These are phyloP conservation scores for Aspergillus sp. DNA, from an alignment of 2,329 filamentous ascomycete genomes.

Conservation along the genomic window DNA sequence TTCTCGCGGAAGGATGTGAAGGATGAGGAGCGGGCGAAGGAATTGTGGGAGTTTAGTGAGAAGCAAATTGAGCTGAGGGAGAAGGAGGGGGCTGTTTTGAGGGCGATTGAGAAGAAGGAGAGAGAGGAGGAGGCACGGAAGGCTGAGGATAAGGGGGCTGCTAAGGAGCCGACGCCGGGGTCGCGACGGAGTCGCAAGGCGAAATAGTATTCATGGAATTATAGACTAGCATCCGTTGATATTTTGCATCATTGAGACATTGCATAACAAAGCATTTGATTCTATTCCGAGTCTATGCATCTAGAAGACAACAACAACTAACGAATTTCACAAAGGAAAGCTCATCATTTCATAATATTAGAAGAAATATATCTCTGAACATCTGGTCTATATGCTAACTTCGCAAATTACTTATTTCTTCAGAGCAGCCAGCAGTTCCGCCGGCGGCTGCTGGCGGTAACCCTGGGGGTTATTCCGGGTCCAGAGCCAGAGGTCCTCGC, in stretches of 20 bases:
- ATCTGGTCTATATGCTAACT: slow-evolving; percentile 1
- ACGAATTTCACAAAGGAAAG: slow-evolving; percentile 25
- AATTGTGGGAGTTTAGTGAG: slow-evolving; percentile 85
- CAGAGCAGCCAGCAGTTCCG: slow-evolving; percentile 61
- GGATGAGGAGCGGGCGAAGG: slow-evolving; percentile 73
- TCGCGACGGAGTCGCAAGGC: slow-evolving; percentile 36
- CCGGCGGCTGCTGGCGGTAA: slow-evolving; percentile 85
- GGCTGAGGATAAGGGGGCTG: slow-evolving; percentile 8
- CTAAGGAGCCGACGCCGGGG: slow-evolving; percentile 27
- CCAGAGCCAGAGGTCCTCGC: slow-evolving; percentile 93
- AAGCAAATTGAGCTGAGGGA: slow-evolving; percentile 74
- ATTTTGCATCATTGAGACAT: too few relatives aligned
- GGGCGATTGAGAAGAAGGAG: slow-evolving; percentile 53
- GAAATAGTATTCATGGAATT: not conserved
- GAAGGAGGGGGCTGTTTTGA: slow-evolving; percentile 63
- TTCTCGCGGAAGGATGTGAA: slow-evolving; percentile 66
- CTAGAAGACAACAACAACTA: not conserved
- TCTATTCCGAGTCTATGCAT: too few relatives aligned
- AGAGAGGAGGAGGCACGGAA: slow-evolving; percentile 20
- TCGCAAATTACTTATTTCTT: slow-evolving; percentile 26
- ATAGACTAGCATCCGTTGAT: not conserved
- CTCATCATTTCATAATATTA: slow-evolving; percentile 27
- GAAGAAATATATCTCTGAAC: slow-evolving; percentile 3
- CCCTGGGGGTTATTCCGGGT: slow-evolving; percentile 94
- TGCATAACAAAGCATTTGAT: too few relatives aligned